phyloP scores from a whole-genome alignment of 148 eudicot genomes.

The Mesembryanthemum crystallinum region DNA sequence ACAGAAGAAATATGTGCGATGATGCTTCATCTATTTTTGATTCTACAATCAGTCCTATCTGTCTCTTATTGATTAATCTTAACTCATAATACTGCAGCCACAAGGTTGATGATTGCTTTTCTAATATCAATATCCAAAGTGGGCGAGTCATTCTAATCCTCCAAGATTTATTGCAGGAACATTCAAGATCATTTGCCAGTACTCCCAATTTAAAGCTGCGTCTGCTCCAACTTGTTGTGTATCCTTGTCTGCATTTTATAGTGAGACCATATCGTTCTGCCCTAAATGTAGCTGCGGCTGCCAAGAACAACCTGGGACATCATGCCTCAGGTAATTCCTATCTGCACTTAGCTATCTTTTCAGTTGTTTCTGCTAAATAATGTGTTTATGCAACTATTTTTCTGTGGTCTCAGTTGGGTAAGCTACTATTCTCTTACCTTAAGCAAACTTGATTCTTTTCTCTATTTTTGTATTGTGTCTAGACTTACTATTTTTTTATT shows the following conservation, averaged over 20 bases:
- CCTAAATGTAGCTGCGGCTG: constrained; percentile 72
- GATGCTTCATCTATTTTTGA: background rate
- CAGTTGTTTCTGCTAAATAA: background rate
- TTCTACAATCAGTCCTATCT: background rate
- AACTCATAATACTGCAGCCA: too few species aligned
- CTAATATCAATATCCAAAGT: background rate
- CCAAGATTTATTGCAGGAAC: constrained; percentile 49
- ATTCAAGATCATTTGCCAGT: constrained; percentile 57
- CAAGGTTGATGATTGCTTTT: background rate
- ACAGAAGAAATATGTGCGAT: background rate
- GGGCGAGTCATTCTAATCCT: background rate
- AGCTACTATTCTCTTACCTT: too few species aligned
- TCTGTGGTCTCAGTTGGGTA: background rate
- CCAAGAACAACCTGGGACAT: constrained; percentile 40
- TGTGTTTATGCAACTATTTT: background rate
- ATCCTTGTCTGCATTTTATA: constrained; percentile 84
- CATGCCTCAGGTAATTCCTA: constrained; percentile 50
- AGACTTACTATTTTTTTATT: too few species aligned
- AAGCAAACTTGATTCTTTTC: background rate
- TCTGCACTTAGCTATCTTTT: background rate
- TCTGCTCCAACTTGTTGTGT: constrained; percentile 76
- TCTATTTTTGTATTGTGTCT: background rate
- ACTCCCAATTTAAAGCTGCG: constrained; percentile 69
- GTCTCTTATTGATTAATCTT: background rate
- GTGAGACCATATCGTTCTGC: constrained; percentile 50